These are phyloP conservation scores for Ramaria sp. DNA, from an alignment of 768 basidiomycete species.

Conservation along the genomic window DNA sequence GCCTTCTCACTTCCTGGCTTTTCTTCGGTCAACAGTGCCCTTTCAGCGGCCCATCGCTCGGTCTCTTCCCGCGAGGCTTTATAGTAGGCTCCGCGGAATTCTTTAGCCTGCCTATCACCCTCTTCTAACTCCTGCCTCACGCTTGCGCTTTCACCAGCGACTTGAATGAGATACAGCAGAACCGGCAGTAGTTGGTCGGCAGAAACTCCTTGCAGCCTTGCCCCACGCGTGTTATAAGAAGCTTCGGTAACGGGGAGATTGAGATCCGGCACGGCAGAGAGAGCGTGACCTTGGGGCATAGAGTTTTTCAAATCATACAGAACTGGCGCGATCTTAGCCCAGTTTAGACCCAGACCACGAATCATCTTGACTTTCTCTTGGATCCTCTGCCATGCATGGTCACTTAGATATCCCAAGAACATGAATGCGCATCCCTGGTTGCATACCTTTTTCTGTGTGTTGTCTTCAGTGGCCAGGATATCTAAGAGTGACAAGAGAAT, in stretches of 20 bases:
- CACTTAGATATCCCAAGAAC: background rate
- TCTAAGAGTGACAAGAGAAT: conserved; percentile 53
- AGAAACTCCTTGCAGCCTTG: conserved; percentile 21
- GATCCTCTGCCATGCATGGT: background rate
- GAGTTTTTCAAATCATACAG: background rate
- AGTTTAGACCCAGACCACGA: conserved; percentile 4
- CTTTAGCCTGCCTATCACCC: conserved; percentile 45
- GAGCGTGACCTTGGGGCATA: conserved; percentile 1
- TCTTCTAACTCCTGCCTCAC: conserved; percentile 54
- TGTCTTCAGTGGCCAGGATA: conserved; percentile 32
- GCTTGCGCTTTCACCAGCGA: conserved; percentile 31
- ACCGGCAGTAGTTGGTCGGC: conserved; percentile 53
- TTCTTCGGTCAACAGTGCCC: conserved; percentile 20
- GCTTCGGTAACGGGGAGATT: background rate
- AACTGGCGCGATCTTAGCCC: conserved; percentile 3
- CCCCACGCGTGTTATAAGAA: background rate
- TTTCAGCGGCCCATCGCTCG: conserved; percentile 39
- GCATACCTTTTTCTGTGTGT: conserved; percentile 27
- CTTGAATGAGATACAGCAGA: conserved; percentile 46
- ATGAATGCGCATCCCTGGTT: background rate
- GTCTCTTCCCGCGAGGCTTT: conserved; percentile 48
- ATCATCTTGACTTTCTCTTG: conserved; percentile 2
- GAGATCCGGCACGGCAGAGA: background rate
- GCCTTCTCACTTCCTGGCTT: conserved; percentile 20
- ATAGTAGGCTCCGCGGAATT: conserved; percentile 36